Evolutionary conservation across 1,139 yeast genomes (phyloP).

Genomic region (Diutina mesorugosa): DNA sequence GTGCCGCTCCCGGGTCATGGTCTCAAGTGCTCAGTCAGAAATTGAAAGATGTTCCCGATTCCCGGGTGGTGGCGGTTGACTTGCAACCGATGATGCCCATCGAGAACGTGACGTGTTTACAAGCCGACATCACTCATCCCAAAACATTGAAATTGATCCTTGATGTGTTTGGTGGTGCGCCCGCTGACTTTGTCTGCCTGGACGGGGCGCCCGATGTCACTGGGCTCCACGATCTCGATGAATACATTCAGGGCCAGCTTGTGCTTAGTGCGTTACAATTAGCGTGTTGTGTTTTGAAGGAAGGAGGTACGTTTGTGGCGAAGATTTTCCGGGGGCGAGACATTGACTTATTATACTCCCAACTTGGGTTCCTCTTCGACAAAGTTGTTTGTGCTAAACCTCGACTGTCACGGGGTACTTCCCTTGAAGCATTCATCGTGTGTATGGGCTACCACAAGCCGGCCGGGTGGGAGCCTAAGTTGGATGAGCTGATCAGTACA

Average conservation of each 20-base stretch:
- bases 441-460: constrained; percentile 82
- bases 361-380: constrained; percentile 72
- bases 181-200: constrained; percentile 90
- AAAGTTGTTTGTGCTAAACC: constrained; percentile 92
- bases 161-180: constrained; percentile 76
- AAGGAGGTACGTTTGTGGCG: constrained; percentile 91
- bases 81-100: constrained; percentile 96
- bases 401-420: constrained; percentile 84
- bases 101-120: constrained; percentile 73
- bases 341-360: constrained; percentile 82
- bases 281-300: constrained; percentile 75
- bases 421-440: constrained; percentile 86
- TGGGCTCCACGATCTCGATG: constrained; percentile 91
- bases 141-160: constrained; percentile 64
- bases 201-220: constrained; percentile 99
- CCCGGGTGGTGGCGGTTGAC: constrained; percentile 87
- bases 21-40: constrained; percentile 84
- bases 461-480: constrained; percentile 63
- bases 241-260: constrained; percentile 89
- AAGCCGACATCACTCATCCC: constrained; percentile 96
- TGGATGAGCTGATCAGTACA: constrained; percentile 48
- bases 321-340: constrained; percentile 94
- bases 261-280: constrained; percentile 82
- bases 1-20: constrained; percentile 91
- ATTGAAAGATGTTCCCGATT: constrained; percentile 30